Conservation (phyloP, 441 rosid genomes). For the Populus tomentosa region DNA sequence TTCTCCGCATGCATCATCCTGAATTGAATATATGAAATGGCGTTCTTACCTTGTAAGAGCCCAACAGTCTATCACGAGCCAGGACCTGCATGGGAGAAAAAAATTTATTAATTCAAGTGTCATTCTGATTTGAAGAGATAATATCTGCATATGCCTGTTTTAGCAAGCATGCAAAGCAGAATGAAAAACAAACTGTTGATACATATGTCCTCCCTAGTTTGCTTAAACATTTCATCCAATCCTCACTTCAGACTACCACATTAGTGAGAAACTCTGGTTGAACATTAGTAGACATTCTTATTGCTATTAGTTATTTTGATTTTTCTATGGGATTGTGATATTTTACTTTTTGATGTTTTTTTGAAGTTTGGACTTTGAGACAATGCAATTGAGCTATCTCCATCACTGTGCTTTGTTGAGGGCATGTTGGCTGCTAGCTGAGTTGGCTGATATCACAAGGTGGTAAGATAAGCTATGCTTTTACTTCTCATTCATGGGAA, state of each 20-base stretch:
- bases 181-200: not conserved
- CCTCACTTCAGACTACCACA: not conserved
- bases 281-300: not conserved
- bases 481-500: not conserved
- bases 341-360: not conserved
- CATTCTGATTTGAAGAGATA: not conserved
- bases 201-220: conserved; percentile 1
- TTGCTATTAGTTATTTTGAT: not conserved
- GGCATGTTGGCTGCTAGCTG: conserved; percentile 7
- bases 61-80: conserved; percentile 90
- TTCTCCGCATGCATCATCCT: not conserved
- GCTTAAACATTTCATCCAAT: not conserved
- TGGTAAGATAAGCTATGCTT: conserved; percentile 4
- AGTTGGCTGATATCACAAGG: not conserved
- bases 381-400: not conserved
- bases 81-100: conserved; percentile 49
- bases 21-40: not conserved
- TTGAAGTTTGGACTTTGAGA: conserved; percentile 1
- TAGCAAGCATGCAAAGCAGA: not conserved
- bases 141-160: not conserved
- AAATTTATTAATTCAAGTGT: not conserved
- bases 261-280: not conserved
- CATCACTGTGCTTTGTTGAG: not conserved
- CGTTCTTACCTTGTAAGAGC: conserved; percentile 76
- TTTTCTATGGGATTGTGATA: not conserved